Evolutionary conservation across 163 green algal genomes (phyloP).

Genomic region (Prototheca stagnorum): DNA sequence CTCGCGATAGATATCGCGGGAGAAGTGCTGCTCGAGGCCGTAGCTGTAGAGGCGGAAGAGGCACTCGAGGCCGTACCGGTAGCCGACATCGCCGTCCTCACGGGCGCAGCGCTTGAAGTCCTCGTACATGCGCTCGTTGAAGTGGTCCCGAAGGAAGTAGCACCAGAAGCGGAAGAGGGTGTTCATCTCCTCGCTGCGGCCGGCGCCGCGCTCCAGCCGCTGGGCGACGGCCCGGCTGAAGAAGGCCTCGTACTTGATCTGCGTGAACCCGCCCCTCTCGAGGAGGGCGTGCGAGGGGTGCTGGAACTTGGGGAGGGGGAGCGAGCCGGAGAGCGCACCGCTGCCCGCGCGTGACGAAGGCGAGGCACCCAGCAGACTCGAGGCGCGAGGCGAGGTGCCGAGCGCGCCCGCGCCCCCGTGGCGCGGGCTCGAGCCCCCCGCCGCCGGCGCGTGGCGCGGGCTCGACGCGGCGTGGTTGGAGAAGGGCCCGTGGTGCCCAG

Average conservation of each 20-base stretch:
- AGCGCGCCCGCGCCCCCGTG: background rate
- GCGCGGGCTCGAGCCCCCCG: conserved; percentile 11
- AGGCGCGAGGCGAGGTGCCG: conserved; percentile 4
- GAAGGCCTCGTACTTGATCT: conserved; percentile 78
- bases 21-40: conserved; percentile 74
- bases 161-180: conserved; percentile 92
- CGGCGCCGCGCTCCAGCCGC: conserved; percentile 11
- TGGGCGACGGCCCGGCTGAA: conserved; percentile 31
- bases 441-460: no score
- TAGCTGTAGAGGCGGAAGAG: conserved; percentile 92
- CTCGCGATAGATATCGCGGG: conserved; percentile 60
- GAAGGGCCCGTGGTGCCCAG: no score
- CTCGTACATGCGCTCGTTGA: conserved; percentile 80
- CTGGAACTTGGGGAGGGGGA: conserved; percentile 64
- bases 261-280: conserved; percentile 73
- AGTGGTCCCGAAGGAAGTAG: conserved; percentile 85
- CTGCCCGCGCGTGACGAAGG: background rate
- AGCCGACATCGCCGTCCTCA: conserved; percentile 37
- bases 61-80: conserved; percentile 92
- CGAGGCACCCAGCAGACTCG: background rate
- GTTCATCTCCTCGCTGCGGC: conserved; percentile 85
- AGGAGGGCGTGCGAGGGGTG: conserved; percentile 76
- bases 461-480: no score
- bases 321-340: conserved; percentile 2
- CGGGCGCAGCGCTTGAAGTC: conserved; percentile 62